phyloP scores from a whole-genome alignment of 768 basidiomycete genomes.

The Artomyces pyxidatus region DNA sequence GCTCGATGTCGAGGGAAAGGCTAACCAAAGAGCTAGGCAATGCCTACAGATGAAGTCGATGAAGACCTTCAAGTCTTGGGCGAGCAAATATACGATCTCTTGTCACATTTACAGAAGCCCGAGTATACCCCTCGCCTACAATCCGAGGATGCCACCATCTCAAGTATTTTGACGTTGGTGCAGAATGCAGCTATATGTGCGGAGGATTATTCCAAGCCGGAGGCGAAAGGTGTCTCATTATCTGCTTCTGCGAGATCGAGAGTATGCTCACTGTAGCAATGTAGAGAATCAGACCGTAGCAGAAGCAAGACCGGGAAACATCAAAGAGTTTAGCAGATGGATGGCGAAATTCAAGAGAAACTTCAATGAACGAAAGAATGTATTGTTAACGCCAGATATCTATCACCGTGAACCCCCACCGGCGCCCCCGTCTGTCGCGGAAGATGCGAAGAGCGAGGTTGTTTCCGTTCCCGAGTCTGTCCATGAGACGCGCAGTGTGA shows the following conservation, averaged over 20 bases:
- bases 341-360: slow-evolving; percentile 2
- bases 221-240: not conserved
- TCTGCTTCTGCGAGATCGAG: too few relatives aligned
- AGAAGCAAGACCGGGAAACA: not conserved
- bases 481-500: not conserved
- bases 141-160: not conserved
- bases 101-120: not conserved
- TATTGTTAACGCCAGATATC: not conserved
- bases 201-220: slow-evolving; percentile 5
- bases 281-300: too few relatives aligned
- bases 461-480: not conserved
- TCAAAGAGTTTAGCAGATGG: not conserved
- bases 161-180: not conserved
- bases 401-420: not conserved
- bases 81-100: not conserved
- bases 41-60: not conserved
- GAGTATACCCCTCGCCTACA: not conserved
- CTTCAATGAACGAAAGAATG: slow-evolving; percentile 4
- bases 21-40: too few relatives aligned
- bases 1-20: too few relatives aligned
- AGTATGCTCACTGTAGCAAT: too few relatives aligned
- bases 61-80: slow-evolving; percentile 1
- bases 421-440: not conserved
- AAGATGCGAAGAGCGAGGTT: not conserved
- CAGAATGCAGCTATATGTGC: slow-evolving; percentile 6